These are phyloP conservation scores for Claviceps sp. DNA, from an alignment of 2,329 filamentous ascomycete species.

Conservation along the genomic window DNA sequence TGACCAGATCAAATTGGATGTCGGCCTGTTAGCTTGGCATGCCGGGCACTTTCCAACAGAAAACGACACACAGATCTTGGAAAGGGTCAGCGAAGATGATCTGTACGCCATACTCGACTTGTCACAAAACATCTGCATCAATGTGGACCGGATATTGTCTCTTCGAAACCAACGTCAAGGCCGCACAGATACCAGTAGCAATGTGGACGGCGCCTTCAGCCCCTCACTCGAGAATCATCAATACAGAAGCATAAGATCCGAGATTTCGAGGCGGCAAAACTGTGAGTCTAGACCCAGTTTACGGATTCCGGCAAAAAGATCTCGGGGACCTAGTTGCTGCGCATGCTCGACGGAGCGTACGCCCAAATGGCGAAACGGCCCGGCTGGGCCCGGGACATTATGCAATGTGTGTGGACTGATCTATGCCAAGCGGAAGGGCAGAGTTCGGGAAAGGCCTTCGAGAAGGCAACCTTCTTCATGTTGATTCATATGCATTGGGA, in stretches of 20 bases:
- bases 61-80: background rate
- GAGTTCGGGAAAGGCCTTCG: background rate
- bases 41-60: conserved; percentile 6
- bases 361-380: conserved; percentile 62
- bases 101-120: conserved; percentile 6
- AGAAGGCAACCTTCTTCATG: conserved; percentile 3
- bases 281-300: background rate
- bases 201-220: background rate
- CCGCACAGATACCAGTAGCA: background rate
- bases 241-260: background rate
- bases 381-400: conserved; percentile 58
- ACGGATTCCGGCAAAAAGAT: background rate
- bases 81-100: conserved; percentile 6
- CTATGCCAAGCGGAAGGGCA: conserved; percentile 14
- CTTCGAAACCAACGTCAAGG: conserved; percentile 4
- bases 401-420: conserved; percentile 61
- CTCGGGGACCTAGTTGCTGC: conserved; percentile 16
- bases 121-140: conserved; percentile 7
- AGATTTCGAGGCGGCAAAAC: background rate
- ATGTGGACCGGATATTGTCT: conserved; percentile 5
- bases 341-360: conserved; percentile 57
- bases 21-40: conserved; percentile 6
- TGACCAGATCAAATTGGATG: conserved; percentile 6
- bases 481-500: conserved; percentile 1
- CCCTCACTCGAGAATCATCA: background rate